A percentile compares a stretch with the other conserved stretches of the same genome.
phyloP scores from a whole-genome alignment of 768 basidiomycete species.

The Hemileccinum impolitum region DNA sequence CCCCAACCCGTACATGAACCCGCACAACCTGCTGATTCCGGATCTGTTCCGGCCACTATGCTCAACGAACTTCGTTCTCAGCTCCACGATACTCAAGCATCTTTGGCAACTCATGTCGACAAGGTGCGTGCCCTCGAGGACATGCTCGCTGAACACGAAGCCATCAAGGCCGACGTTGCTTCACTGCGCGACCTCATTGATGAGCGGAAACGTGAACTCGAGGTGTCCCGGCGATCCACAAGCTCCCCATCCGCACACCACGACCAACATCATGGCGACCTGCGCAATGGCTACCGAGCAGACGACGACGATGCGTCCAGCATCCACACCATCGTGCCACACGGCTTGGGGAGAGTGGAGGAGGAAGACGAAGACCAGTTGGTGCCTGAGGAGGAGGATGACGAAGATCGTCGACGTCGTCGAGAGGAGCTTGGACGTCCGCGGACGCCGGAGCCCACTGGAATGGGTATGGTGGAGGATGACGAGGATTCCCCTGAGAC shows the following conservation, averaged over 20 bases:
- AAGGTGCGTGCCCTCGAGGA: conserved; percentile 81
- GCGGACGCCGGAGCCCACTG: conserved; percentile 76
- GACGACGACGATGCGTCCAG: conserved; percentile 74
- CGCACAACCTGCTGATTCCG: conserved; percentile 26
- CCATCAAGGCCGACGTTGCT: conserved; percentile 73
- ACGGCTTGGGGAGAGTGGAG: conserved; percentile 67
- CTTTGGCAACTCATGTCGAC: conserved; percentile 74
- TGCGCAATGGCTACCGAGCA: conserved; percentile 28
- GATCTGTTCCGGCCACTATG: conserved; percentile 21
- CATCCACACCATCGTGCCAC: conserved; percentile 65
- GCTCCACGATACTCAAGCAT: conserved; percentile 78
- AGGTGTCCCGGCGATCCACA: conserved; percentile 19
- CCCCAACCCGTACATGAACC: conserved; percentile 21
- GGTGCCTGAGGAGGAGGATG: conserved; percentile 37
- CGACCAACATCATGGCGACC: conserved; percentile 17
- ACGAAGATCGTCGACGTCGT: conserved; percentile 44
- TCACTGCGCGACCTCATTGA: conserved; percentile 72
- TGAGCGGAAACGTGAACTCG: conserved; percentile 53
- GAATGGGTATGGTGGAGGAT: conserved; percentile 48
- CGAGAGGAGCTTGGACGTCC: conserved; percentile 66
- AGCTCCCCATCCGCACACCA: conserved; percentile 25
- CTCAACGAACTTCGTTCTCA: conserved; percentile 75
- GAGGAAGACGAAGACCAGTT: conserved; percentile 70
- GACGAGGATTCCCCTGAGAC: conserved; percentile 37
- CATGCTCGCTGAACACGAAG: conserved; percentile 81